Evolutionary conservation across 2,329 filamentous ascomycete genomes (phyloP), one percentile per base, ranked within the genome.

Genomic region (Dactylellina haptotyla): DNA sequence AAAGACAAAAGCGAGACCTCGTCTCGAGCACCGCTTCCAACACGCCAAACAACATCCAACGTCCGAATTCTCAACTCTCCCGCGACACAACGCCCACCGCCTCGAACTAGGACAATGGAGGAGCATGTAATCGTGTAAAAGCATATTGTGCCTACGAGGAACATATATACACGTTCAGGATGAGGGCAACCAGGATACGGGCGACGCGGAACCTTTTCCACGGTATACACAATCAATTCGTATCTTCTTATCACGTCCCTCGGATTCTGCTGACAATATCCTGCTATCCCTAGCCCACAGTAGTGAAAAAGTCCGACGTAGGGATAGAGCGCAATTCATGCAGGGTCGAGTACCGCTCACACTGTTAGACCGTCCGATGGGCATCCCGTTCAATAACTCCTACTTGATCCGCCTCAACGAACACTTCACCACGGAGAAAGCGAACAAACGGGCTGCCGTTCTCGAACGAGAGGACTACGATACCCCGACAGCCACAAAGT

Each of bases 21-120:
- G 65, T 62, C 65, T 70, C 65, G 57, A 70, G 32, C 30, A 51
- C 65, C 32, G 14, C 65, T 32, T 18, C 26, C 39, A 65, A 65
- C 50, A 25, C 14, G 6, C 6, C 51, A 57, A 57, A 23, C 39
- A 46, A 23, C 41, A 18, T 20, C 16, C 53, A 18, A 39, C 30
- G 30, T 25, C 28, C 10, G 14, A 51, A 32, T 32, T 3, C n/a
- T 25, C 10, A 16, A 26, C 10, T 23, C 26, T 26, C 45, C 3
- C 16, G 1, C 23, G 26, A 25, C 45, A 25, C 10, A 1, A 16
- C 50, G 3, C 26, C 16, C 20, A n/a, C 25, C 4, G 8, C 4
- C 30, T 34, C n/a, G 14, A 34, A 20, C 46, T 6, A 34, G 6
- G 23, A 26, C 6, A 9, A 14, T 4, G 48, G n/a, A n/a, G n/a